These are phyloP conservation scores for Neurospora tetraspora DNA, from an alignment of 495 filamentous ascomycete genomes.

Conservation along the genomic window DNA sequence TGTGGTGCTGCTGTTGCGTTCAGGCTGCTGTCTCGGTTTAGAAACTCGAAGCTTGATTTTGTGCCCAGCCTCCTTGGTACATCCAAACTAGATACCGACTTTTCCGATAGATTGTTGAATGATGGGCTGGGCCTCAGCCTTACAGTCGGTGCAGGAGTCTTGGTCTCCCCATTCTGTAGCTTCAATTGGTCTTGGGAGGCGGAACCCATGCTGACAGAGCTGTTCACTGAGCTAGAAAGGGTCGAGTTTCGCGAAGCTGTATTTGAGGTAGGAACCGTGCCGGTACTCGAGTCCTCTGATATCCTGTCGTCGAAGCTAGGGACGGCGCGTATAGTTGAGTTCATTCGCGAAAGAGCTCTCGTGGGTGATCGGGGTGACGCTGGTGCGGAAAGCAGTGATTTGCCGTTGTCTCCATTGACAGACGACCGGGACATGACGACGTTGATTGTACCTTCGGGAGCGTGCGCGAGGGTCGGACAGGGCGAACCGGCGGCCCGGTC, in stretches of 20 bases:
- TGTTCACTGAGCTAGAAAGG: conserved; percentile 39
- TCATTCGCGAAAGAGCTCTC: conserved; percentile 16
- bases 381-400: conserved; percentile 8
- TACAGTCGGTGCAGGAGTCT: conserved; percentile 8
- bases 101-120: conserved; percentile 4
- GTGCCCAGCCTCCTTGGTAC: not conserved
- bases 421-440: conserved; percentile 22
- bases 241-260: conserved; percentile 29
- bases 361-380: not conserved
- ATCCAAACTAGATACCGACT: conserved; percentile 3
- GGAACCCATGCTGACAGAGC: conserved; percentile 31
- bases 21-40: conserved; percentile 20
- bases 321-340: conserved; percentile 39
- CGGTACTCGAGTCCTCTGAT: conserved; percentile 22
- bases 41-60: conserved; percentile 16
- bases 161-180: conserved; percentile 13
- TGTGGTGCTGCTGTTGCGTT: conserved; percentile 7
- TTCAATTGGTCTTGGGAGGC: conserved; percentile 22
- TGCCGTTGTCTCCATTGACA: conserved; percentile 10
- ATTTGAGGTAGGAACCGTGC: conserved; percentile 21
- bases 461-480: conserved; percentile 20
- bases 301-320: conserved; percentile 29
- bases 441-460: conserved; percentile 27
- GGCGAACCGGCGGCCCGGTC: conserved; percentile 3
- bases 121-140: conserved; percentile 23